These are phyloP conservation scores for Nitzschia inconspicua DNA, from an alignment of 108 stramenopile genomes.

Conservation along the genomic window DNA sequence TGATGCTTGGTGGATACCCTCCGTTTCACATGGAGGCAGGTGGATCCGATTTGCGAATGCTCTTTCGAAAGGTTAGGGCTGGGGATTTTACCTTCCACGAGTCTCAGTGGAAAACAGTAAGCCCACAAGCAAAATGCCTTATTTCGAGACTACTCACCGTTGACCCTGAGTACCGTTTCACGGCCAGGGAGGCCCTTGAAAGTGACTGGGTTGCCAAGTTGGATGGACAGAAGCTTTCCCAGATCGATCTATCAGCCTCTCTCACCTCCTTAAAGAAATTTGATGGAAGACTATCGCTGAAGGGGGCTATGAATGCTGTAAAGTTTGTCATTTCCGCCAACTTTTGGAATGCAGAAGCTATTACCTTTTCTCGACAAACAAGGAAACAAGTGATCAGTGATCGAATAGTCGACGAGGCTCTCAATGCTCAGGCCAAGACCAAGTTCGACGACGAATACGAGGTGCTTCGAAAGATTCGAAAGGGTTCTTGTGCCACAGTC, in stretches of 20 bases:
- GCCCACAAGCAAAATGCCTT: slow-evolving; percentile 70
- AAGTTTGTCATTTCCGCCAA: slow-evolving; percentile 35
- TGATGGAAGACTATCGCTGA: slow-evolving; percentile 17
- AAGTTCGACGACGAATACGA: slow-evolving; percentile 55
- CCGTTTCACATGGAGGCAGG: slow-evolving; percentile 41
- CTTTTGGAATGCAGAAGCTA: slow-evolving; percentile 43
- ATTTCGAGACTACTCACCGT: slow-evolving; percentile 63
- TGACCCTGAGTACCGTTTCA: slow-evolving; percentile 62
- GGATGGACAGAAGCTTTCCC: slow-evolving; percentile 15
- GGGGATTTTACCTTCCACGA: slow-evolving; percentile 73
- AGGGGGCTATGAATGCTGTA: slow-evolving; percentile 58
- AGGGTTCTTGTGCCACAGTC: slow-evolving; percentile 90
- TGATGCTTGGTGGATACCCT: slow-evolving; percentile 74
- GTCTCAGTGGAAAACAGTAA: slow-evolving; percentile 62
- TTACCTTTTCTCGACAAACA: slow-evolving; percentile 22
- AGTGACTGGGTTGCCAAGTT: slow-evolving; percentile 62
- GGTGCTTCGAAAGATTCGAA: slow-evolving; percentile 44
- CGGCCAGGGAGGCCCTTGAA: slow-evolving; percentile 60
- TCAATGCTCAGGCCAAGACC: slow-evolving; percentile 10
- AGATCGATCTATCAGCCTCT: slow-evolving; percentile 37
- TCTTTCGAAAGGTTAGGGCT: slow-evolving; percentile 61
- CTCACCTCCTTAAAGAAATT: slow-evolving; percentile 24
- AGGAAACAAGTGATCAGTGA: slow-evolving; percentile 21
- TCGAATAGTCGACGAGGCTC: slow-evolving; percentile 16
- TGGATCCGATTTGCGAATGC: slow-evolving; percentile 54